These are phyloP conservation scores for Priceomyces castillae DNA, from an alignment of 805 yeast genomes.

Conservation along the genomic window DNA sequence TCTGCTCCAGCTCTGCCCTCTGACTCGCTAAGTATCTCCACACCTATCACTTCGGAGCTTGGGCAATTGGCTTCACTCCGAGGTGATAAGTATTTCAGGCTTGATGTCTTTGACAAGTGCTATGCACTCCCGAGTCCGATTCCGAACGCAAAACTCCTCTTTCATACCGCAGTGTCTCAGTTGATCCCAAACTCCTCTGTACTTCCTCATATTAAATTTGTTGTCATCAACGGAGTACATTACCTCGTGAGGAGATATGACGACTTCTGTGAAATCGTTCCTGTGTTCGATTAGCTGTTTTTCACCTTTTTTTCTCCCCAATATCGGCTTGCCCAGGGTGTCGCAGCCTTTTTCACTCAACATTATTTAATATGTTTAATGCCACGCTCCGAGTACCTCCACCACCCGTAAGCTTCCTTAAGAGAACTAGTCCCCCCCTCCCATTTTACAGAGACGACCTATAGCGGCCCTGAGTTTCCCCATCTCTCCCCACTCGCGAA, in stretches of 20 bases:
- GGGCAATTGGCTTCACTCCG: slow-evolving; percentile 1
- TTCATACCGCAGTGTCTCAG: not conserved
- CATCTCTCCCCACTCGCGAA: not conserved
- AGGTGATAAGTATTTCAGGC: slow-evolving; percentile 6
- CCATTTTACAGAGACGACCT: no score
- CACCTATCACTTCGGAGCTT: not conserved
- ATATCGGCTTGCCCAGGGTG: not conserved
- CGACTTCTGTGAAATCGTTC: not conserved
- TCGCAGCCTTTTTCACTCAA: not conserved
- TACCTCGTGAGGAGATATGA: slow-evolving; percentile 1
- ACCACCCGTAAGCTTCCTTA: no score
- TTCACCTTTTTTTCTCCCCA: no score
- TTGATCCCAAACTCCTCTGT: slow-evolving; percentile 1
- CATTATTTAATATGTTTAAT: not conserved
- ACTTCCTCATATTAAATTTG: slow-evolving; percentile 1
- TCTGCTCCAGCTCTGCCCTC: not conserved
- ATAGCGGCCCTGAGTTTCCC: not conserved
- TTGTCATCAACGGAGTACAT: slow-evolving; percentile 8
- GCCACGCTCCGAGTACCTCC: not conserved
- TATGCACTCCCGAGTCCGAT: not conserved
- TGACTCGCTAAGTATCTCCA: no score
- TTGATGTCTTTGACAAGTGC: slow-evolving; percentile 5
- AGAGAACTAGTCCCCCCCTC: no score
- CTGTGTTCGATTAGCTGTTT: slow-evolving; percentile 1
- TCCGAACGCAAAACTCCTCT: not conserved